Evolutionary conservation across 2,329 filamentous ascomycete species (phyloP).

Genomic region (Orbilia javanica): DNA sequence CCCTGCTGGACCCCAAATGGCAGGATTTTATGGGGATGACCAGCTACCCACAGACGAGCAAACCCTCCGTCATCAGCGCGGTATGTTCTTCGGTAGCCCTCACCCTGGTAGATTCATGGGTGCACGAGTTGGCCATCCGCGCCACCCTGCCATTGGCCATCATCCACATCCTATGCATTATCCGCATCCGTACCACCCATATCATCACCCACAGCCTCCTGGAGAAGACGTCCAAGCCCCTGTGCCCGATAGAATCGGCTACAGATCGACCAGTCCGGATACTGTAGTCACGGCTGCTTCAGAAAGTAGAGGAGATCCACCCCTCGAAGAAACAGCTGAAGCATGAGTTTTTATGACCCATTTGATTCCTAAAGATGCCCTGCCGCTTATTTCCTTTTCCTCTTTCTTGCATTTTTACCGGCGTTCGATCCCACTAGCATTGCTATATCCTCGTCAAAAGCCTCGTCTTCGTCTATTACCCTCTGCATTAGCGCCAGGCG

Average conservation of each 20-base stretch:
- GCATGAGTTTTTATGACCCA: background rate
- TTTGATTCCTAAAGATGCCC: background rate
- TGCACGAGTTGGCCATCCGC: background rate
- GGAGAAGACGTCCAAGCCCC: background rate
- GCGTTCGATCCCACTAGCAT: conserved; percentile 15
- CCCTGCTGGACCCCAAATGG: background rate
- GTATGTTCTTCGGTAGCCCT: conserved; percentile 9
- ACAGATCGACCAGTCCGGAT: conserved; percentile 6
- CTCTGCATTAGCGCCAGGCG: conserved; percentile 28
- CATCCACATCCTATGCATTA: conserved; percentile 3
- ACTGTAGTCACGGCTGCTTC: conserved; percentile 8
- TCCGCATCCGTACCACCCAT: background rate
- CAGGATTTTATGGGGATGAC: conserved; percentile 1
- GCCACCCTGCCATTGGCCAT: background rate
- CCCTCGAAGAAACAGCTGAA: background rate
- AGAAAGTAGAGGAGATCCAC: background rate
- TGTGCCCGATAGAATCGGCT: background rate
- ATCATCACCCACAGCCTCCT: background rate
- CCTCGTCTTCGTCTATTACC: conserved; percentile 17
- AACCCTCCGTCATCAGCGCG: conserved; percentile 8
- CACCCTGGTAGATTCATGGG: conserved; percentile 13
- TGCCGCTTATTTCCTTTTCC: background rate
- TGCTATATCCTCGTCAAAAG: conserved; percentile 21
- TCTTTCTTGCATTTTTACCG: conserved; percentile 19
- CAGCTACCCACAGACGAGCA: background rate